phyloP scores from a whole-genome alignment of 805 yeast genomes.

The Saturnispora sekii region DNA sequence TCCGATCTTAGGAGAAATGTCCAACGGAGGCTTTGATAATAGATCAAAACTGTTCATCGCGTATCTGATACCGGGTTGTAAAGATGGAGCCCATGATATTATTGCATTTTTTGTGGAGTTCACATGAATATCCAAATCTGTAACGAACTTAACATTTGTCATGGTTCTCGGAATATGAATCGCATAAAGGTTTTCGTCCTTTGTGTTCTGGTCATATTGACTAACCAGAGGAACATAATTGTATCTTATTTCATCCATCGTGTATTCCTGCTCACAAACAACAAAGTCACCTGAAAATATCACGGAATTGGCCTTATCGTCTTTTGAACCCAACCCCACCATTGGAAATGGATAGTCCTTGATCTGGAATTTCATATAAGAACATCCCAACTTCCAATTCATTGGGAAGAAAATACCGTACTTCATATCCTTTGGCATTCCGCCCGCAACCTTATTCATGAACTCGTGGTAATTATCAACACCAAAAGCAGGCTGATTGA shows the following conservation, averaged over 20 bases:
- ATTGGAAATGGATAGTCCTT: slow-evolving; percentile 53
- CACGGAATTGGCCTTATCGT: slow-evolving; percentile 26
- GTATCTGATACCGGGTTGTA: slow-evolving; percentile 50
- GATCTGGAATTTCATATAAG: slow-evolving; percentile 34
- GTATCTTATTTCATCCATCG: slow-evolving; percentile 32
- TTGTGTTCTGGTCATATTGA: slow-evolving; percentile 20
- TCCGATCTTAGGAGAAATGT: slow-evolving; percentile 53
- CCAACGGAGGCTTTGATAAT: slow-evolving; percentile 61
- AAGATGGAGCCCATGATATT: slow-evolving; percentile 55
- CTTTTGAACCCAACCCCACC: slow-evolving; percentile 41
- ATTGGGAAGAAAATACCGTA: slow-evolving; percentile 50
- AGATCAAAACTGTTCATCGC: slow-evolving; percentile 58
- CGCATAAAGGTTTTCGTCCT: slow-evolving; percentile 43
- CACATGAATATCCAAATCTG: slow-evolving; percentile 39
- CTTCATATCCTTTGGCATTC: slow-evolving; percentile 41
- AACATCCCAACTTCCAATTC: slow-evolving; percentile 35
- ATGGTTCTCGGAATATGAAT: slow-evolving; percentile 51
- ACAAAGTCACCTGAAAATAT: slow-evolving; percentile 39
- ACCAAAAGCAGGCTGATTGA: slow-evolving; percentile 45
- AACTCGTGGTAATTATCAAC: slow-evolving; percentile 37
- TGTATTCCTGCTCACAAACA: slow-evolving; percentile 51
- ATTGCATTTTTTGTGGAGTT: slow-evolving; percentile 38
- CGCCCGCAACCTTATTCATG: slow-evolving; percentile 33
- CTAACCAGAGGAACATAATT: slow-evolving; percentile 44
- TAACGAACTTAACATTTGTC: slow-evolving; percentile 49